Evolutionary conservation across 805 yeast species (phyloP).

Genomic region (Komagataella ulmi): DNA sequence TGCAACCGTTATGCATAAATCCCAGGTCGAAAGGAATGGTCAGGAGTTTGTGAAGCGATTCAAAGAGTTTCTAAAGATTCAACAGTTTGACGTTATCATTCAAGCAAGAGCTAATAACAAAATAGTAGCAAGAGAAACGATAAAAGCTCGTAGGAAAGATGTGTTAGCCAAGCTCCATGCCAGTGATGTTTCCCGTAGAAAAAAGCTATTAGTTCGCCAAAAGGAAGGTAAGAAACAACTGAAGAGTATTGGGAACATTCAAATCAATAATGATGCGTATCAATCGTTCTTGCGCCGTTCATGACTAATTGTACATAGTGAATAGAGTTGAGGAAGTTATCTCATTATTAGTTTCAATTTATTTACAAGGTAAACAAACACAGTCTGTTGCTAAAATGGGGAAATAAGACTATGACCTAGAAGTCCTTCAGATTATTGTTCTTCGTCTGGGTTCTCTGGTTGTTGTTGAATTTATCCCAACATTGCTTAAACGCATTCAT

Average conservation of each 20-base stretch:
- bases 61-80: conserved; percentile 66
- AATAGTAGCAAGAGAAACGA: conserved; percentile 83
- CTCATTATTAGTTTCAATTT: not conserved
- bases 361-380: not conserved
- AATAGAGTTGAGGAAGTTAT: not conserved
- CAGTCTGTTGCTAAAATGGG: not conserved
- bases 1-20: conserved; percentile 77
- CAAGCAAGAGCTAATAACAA: conserved; percentile 78
- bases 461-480: conserved; percentile 25
- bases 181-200: conserved; percentile 80
- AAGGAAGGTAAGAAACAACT: conserved; percentile 86
- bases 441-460: conserved; percentile 22
- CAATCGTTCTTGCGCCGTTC: conserved; percentile 57
- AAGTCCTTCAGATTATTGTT: conserved; percentile 17
- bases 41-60: conserved; percentile 74
- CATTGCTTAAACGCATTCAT: conserved; percentile 28
- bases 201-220: conserved; percentile 76
- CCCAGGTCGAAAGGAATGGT: conserved; percentile 63
- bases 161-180: conserved; percentile 93
- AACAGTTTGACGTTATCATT: conserved; percentile 83
- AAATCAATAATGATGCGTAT: conserved; percentile 75
- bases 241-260: conserved; percentile 68
- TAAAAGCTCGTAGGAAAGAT: conserved; percentile 87
- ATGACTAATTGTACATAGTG: not conserved
- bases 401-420: conserved; percentile 1